phyloP scores from a whole-genome alignment of 179 eudicot species.

The Spergularia azorica region DNA sequence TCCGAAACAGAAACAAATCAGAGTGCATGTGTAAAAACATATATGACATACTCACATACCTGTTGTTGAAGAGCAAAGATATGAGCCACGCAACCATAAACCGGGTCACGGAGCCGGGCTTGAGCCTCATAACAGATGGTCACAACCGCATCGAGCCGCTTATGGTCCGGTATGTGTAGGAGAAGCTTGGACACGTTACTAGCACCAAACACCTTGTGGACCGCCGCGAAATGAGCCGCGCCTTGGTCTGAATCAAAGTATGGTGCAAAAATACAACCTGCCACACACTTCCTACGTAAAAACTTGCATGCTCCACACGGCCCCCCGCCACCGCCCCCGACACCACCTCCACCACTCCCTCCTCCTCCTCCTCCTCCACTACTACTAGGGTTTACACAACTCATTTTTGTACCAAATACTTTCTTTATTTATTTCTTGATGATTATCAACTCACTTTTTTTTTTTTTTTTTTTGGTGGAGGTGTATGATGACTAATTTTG shows the following conservation, averaged over 20 bases:
- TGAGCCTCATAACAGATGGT: slow-evolving; percentile 91
- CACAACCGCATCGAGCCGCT: slow-evolving; percentile 80
- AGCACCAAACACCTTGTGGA: slow-evolving; percentile 93
- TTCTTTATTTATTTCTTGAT: background rate
- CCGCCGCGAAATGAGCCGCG: slow-evolving; percentile 90
- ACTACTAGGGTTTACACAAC: slow-evolving; percentile 46
- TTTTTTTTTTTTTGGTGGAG: background rate
- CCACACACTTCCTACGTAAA: slow-evolving; percentile 75
- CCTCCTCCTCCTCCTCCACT: slow-evolving; percentile 24
- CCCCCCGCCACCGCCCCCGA: slow-evolving; percentile 37
- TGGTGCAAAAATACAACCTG: slow-evolving; percentile 84
- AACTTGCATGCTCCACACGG: slow-evolving; percentile 97
- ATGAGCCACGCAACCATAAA: slow-evolving; percentile 85
- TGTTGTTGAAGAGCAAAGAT: slow-evolving; percentile 92
- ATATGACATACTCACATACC: slow-evolving; percentile 41
- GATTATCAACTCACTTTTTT: too few relatives aligned
- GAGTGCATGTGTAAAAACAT: background rate
- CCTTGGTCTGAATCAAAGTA: slow-evolving; percentile 94
- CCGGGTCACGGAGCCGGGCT: slow-evolving; percentile 83
- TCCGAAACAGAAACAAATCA: too few relatives aligned
- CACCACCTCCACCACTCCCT: slow-evolving; percentile 30
- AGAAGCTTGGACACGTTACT: slow-evolving; percentile 83
- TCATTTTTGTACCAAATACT: slow-evolving; percentile 14
- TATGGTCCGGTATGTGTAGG: slow-evolving; percentile 52
- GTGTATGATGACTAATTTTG: background rate